Evolutionary conservation across 176 grass and related monocot species (phyloP).

Genomic region (Carex littledalei): DNA sequence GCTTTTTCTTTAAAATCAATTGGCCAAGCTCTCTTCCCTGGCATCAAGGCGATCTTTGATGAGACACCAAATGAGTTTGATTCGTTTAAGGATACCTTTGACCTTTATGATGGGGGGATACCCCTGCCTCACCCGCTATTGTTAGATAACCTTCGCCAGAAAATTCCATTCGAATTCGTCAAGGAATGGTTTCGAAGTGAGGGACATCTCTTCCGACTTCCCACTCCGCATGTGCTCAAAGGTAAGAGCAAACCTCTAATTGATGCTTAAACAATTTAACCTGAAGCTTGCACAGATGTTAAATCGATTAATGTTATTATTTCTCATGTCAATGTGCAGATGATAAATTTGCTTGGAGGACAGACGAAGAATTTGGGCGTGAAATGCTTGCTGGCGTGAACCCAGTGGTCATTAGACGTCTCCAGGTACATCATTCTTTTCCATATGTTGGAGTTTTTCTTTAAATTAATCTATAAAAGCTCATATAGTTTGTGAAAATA

Average conservation of each 20-base stretch:
- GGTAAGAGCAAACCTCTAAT: slow-evolving; percentile 21
- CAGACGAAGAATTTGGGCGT: slow-evolving; percentile 77
- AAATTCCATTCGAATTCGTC: slow-evolving; percentile 48
- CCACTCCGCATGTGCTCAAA: slow-evolving; percentile 66
- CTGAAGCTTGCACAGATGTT: slow-evolving; percentile 25
- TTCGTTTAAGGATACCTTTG: slow-evolving; percentile 63
- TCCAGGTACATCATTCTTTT: slow-evolving; percentile 40
- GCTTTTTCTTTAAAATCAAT: slow-evolving; percentile 58
- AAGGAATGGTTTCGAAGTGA: slow-evolving; percentile 46
- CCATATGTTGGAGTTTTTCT: not conserved
- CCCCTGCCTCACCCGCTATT: slow-evolving; percentile 27
- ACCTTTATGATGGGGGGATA: slow-evolving; percentile 53
- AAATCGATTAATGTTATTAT: not conserved
- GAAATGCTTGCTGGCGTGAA: slow-evolving; percentile 94
- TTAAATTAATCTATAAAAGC: not conserved
- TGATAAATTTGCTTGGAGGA: slow-evolving; percentile 67
- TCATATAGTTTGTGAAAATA: not conserved
- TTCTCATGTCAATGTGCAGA: slow-evolving; percentile 19
- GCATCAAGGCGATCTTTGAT: slow-evolving; percentile 31
- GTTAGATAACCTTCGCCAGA: slow-evolving; percentile 37
- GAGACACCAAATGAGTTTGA: slow-evolving; percentile 49
- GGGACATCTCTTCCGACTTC: slow-evolving; percentile 49
- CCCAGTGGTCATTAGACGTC: slow-evolving; percentile 59
- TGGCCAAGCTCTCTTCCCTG: slow-evolving; percentile 43
- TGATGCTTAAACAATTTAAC: not conserved